Base-by-base conservation (phyloP, 2,329 filamentous ascomycete species). In the Penicillium rolfsii region DNA sequence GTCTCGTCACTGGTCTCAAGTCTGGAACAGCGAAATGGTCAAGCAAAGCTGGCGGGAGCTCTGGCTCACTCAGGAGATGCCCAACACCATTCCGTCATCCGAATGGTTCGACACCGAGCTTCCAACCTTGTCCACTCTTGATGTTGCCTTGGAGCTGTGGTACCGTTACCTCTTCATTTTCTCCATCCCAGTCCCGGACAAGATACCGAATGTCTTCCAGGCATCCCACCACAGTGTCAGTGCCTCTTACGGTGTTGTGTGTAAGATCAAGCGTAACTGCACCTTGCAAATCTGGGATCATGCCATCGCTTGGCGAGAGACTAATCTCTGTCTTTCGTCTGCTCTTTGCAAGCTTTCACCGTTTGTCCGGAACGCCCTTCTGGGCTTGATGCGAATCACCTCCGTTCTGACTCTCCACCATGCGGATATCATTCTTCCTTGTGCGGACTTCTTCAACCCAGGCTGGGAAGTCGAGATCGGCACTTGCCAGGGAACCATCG, bases 241-340 rank as follows among this genome's bases (percentile, higher is more conserved):
- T 57, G 84, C 84, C 5, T 82, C 85, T 0, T 87, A 87, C 60
- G 85, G 85, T 36, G 83, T 87, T 60, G 81, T 87, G 9, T 85
- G 85, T 72, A 87, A 87, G 73, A 77, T 87, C 64, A 85, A 85
- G 73, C 80, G 84, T 28, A 82, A 83, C 59, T 85, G 84, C 59
- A 86, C 83, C 0, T 79, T 87, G 35, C 84, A 86, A 64, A 85
- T 88, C 59, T 88, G 85, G 85, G 85, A 88, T 64, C 85, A 88
- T 69, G 84, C 83, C 19, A 87, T 88, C 63, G 83, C 82, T 48
- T 87, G 85, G 85, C 78, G 85, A 62, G 85, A 87, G 67, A 83
- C 77, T 52, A 82, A 80, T 53, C 76, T 82, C 38, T 81, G 80
- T 65, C 76, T 83, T 38, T 82, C 79, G 6, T 81, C 81, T 2